phyloP scores from a whole-genome alignment of 495 filamentous ascomycete species.

The Aspergillus taichungensis region DNA sequence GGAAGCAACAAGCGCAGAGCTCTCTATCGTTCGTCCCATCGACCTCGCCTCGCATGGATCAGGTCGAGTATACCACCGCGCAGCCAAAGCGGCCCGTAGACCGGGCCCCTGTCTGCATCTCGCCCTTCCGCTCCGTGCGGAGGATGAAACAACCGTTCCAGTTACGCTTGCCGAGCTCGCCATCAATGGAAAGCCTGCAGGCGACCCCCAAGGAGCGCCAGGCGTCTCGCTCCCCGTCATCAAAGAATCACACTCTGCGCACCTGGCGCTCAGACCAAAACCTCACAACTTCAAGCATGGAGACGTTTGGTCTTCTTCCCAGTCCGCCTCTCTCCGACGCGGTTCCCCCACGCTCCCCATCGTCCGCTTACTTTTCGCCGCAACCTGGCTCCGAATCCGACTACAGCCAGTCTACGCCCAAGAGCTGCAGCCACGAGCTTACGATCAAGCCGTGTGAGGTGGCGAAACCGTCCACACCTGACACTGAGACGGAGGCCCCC shows the following conservation, averaged over 20 bases:
- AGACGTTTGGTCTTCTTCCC: conserved; percentile 33
- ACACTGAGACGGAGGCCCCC: conserved; percentile 3
- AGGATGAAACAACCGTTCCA: conserved; percentile 41
- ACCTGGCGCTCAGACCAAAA: conserved; percentile 39
- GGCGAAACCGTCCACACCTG: neutral
- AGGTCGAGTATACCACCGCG: conserved; percentile 23
- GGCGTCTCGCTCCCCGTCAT: conserved; percentile 9
- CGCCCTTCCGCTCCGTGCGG: conserved; percentile 38
- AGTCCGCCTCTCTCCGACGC: conserved; percentile 37
- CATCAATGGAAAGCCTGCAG: conserved; percentile 20
- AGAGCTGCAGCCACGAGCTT: conserved; percentile 2
- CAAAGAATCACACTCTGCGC: conserved; percentile 22
- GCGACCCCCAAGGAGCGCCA: conserved; percentile 11
- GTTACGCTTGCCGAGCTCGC: conserved; percentile 30
- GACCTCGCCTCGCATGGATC: conserved; percentile 13
- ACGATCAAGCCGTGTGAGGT: conserved; percentile 5
- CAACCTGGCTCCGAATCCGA: conserved; percentile 12
- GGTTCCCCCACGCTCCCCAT: conserved; percentile 18
- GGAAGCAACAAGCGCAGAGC: conserved; percentile 15
- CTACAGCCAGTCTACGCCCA: neutral
- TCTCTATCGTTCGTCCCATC: conserved; percentile 22
- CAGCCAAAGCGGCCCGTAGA: conserved; percentile 19
- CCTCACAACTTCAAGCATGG: conserved; percentile 22
- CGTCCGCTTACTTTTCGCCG: conserved; percentile 27
- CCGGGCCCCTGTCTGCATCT: conserved; percentile 22